Conservation (phyloP, 2,329 filamentous ascomycete species). For the Biscogniauxia sp. region DNA sequence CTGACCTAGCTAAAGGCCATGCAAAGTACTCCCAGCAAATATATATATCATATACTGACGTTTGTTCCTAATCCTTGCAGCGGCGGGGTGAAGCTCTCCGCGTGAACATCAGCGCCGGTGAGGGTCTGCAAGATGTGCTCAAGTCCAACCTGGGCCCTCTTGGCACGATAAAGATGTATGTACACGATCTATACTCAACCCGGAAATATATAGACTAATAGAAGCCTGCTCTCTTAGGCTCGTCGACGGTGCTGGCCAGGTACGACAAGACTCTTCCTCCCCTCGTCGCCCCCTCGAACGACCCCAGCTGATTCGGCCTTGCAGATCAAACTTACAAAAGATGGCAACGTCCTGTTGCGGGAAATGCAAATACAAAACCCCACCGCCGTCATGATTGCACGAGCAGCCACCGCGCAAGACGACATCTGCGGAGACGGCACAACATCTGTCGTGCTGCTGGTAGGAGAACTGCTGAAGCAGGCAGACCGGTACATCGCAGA, state of each 20-base stretch:
- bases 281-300: conserved; percentile 5
- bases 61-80: conserved; percentile 45
- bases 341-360: conserved; percentile 81
- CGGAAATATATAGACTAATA: not conserved
- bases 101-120: conserved; percentile 96
- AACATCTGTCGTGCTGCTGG: conserved; percentile 90
- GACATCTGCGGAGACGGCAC: conserved; percentile 98
- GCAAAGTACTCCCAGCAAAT: no score
- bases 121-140: conserved; percentile 89
- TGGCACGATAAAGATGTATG: conserved; percentile 93
- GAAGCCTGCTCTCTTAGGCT: conserved; percentile 46
- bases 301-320: conserved; percentile 21
- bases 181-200: conserved; percentile 6
- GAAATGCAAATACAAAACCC: conserved; percentile 97
- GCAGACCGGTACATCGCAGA: conserved; percentile 94
- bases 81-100: conserved; percentile 93
- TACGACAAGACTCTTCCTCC: conserved; percentile 35
- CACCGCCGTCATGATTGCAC: conserved; percentile 81
- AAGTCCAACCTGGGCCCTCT: conserved; percentile 93
- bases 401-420: conserved; percentile 93
- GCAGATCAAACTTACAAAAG: conserved; percentile 97
- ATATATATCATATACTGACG: conserved; percentile 38
- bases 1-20: conserved; percentile 19
- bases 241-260: conserved; percentile 67
- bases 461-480: conserved; percentile 97